Evolutionary conservation across 176 grass and related monocot genomes (phyloP), one percentile per base, ranked within the genome.

Genomic region (Miscanthus lutarioriparius): DNA sequence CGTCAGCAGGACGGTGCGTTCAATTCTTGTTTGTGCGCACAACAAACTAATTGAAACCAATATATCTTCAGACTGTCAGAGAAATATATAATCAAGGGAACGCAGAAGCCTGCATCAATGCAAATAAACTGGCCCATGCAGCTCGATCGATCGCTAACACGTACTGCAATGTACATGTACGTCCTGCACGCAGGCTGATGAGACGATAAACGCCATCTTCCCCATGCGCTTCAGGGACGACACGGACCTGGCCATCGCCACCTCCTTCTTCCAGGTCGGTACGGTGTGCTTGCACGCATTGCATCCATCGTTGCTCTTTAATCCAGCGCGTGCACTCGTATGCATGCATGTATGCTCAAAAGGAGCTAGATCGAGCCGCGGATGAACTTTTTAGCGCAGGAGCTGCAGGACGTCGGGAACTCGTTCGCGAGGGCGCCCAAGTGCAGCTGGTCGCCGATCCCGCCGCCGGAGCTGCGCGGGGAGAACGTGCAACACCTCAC

Each of bases 221-320:
- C 96, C 91, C 36, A 96, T 94, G 93, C 87, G 91, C 5, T 95
- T 98, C 89, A 87, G 87, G 41, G 93, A 98, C 86, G 89, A 98
- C 75, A 89, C 91, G 7, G 96, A 98, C 79, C 66, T 96, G 11
- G 82, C 89, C 76, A 76, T 98, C 51, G 93, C 96, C 68, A 92
- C 89, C 58, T 92, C 91, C 66, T 98, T 94, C 44, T 96, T 98
- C 10, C 96, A 96, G 95, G 95, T 92, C 19, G 4, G n/a, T n/a
- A n/a, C n/a, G n/a, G 48, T 53, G 16, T 53, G 16, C 49, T 0
- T 35, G 33, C 33, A 35, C 33, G 33, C 33, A 35, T 33, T 33
- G 32, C 32, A 33, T 33, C 32, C 32, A 33, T 35, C 33, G 33
- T 35, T 35, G 33, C 33, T 35, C 3, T 35, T 35, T 4, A 35